Evolutionary conservation across 2,329 filamentous ascomycete species (phyloP).

Genomic region (Cordyceps farinosa): DNA sequence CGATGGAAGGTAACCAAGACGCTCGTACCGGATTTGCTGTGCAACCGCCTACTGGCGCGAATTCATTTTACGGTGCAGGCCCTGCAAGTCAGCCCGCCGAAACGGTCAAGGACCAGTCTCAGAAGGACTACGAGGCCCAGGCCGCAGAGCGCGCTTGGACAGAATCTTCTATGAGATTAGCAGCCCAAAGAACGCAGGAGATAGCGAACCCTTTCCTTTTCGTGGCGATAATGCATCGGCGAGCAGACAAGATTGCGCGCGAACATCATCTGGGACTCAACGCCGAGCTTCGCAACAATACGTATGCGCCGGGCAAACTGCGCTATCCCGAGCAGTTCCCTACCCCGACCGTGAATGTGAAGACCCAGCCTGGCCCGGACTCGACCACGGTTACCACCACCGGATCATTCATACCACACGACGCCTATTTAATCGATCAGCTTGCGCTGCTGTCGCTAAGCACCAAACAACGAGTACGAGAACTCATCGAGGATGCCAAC

Average conservation of each 20-base stretch:
- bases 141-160: constrained; percentile 63
- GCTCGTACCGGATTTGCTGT: constrained; percentile 48
- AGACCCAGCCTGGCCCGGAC: constrained; percentile 56
- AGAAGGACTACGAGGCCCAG: constrained; percentile 64
- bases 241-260: constrained; percentile 53
- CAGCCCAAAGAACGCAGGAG: constrained; percentile 61
- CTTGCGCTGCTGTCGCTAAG: constrained; percentile 78
- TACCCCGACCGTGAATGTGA: constrained; percentile 50
- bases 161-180: constrained; percentile 60
- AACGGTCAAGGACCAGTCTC: constrained; percentile 41
- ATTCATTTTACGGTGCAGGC: constrained; percentile 62
- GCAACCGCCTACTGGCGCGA: constrained; percentile 52
- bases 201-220: constrained; percentile 70
- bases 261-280: constrained; percentile 57
- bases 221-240: constrained; percentile 58
- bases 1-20: constrained; percentile 43
- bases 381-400: constrained; percentile 59
- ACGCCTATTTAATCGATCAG: constrained; percentile 75
- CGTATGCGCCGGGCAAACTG: constrained; percentile 45
- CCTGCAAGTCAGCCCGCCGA: constrained; percentile 61
- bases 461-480: constrained; percentile 72
- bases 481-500: constrained; percentile 73
- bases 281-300: constrained; percentile 49
- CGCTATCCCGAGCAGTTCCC: constrained; percentile 47
- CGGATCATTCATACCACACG: constrained; percentile 69